Evolutionary conservation across 768 basidiomycete genomes (phyloP).

Genomic region (Trichaptum fuscoviolaceum): DNA sequence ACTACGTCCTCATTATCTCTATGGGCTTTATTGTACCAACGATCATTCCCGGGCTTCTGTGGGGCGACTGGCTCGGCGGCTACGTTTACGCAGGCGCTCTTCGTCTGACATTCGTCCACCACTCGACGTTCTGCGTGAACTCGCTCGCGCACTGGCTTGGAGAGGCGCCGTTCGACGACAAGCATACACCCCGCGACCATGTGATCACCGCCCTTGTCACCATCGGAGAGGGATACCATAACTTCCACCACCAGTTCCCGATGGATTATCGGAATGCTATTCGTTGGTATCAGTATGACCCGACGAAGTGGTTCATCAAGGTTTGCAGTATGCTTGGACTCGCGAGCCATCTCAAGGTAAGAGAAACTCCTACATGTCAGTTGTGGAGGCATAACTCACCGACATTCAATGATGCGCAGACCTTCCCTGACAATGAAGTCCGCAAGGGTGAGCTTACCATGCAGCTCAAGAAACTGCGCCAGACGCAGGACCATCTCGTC

Average conservation of each 20-base stretch:
- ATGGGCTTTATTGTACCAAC: slow-evolving; percentile 76
- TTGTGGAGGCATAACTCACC: no score
- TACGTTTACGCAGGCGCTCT: slow-evolving; percentile 80
- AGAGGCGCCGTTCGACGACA: slow-evolving; percentile 90
- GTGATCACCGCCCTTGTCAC: slow-evolving; percentile 84
- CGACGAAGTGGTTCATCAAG: slow-evolving; percentile 90
- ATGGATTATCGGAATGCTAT: slow-evolving; percentile 98
- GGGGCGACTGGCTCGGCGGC: slow-evolving; percentile 86
- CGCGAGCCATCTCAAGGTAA: slow-evolving; percentile 63
- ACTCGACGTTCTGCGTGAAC: slow-evolving; percentile 96
- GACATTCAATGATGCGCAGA: slow-evolving; percentile 15
- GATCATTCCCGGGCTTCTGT: slow-evolving; percentile 67
- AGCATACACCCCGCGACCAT: slow-evolving; percentile 89
- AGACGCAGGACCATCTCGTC: slow-evolving; percentile 21
- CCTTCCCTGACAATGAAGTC: slow-evolving; percentile 67
- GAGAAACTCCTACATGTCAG: neutral
- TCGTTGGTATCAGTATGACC: slow-evolving; percentile 91
- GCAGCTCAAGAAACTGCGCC: slow-evolving; percentile 30
- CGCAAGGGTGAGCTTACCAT: slow-evolving; percentile 79
- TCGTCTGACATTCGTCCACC: slow-evolving; percentile 81
- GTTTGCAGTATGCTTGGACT: slow-evolving; percentile 54
- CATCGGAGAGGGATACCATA: slow-evolving; percentile 96
- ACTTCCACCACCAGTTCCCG: slow-evolving; percentile 96
- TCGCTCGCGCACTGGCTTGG: slow-evolving; percentile 97
- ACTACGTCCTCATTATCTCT: slow-evolving; percentile 59